Conservation (phyloP, 208 protist species). For the Pavlovales sp. region DNA sequence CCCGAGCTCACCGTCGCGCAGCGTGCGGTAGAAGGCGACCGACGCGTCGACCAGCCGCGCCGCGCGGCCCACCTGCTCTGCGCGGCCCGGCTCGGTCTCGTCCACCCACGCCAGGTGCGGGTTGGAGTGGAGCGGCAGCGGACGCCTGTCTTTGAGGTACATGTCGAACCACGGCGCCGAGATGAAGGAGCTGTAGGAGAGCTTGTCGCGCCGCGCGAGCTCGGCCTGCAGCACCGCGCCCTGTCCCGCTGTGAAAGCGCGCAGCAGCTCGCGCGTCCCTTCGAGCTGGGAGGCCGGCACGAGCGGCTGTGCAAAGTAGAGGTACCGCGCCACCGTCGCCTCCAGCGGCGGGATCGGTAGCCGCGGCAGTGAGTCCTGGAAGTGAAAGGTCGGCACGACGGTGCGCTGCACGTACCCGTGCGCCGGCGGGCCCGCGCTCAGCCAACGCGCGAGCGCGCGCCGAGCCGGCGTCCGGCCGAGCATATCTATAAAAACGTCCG, state of each 20-base stretch:
- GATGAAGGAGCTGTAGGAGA: conserved; percentile 43
- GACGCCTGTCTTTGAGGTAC: conserved; percentile 31
- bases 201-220: conserved; percentile 8
- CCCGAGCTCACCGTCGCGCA: conserved; percentile 41
- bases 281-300: conserved; percentile 12
- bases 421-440: no score
- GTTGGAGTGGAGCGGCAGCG: conserved; percentile 48
- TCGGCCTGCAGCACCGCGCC: conserved; percentile 34
- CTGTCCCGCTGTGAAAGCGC: neutral
- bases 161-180: conserved; percentile 53
- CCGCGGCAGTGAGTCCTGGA: conserved; percentile 56
- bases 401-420: conserved; percentile 35
- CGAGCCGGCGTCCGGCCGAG: no score
- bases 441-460: no score
- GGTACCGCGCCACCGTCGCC: conserved; percentile 31
- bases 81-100: neutral
- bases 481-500: no score
- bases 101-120: conserved; percentile 46
- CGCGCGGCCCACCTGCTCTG: conserved; percentile 21
- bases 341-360: conserved; percentile 57
- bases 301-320: conserved; percentile 40
- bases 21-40: conserved; percentile 31
- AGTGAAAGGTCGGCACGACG: conserved; percentile 50
- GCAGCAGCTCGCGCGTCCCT: neutral
- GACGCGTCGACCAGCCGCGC: conserved; percentile 30